These are phyloP conservation scores for Lenzites betulinus DNA, from an alignment of 768 basidiomycete species.

Conservation along the genomic window DNA sequence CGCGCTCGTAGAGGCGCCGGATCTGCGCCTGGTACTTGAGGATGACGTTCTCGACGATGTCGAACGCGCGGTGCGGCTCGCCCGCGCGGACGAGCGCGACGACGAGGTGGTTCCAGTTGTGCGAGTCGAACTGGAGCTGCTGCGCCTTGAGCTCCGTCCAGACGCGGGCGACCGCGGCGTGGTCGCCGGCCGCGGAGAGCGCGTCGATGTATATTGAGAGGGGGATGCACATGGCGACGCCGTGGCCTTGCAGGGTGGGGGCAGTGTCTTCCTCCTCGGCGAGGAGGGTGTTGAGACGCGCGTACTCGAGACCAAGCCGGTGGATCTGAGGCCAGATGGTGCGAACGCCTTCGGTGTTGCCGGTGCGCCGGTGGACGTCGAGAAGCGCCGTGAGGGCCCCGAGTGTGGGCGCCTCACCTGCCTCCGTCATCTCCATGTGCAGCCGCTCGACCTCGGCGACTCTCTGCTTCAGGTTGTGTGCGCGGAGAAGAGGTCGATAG, in stretches of 20 bases:
- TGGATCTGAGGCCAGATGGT: conserved; percentile 72
- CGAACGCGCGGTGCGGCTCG: conserved; percentile 81
- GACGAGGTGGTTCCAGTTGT: conserved; percentile 90
- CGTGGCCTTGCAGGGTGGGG: conserved; percentile 33
- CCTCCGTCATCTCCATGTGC: conserved; percentile 52
- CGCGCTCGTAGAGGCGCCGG: background rate
- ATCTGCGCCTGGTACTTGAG: conserved; percentile 52
- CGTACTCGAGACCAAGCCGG: conserved; percentile 51
- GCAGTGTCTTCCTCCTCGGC: conserved; percentile 13
- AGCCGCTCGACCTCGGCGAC: conserved; percentile 59
- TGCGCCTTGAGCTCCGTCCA: conserved; percentile 66
- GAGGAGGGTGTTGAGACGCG: conserved; percentile 38
- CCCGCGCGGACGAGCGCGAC: conserved; percentile 79
- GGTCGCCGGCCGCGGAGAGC: conserved; percentile 62
- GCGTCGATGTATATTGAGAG: conserved; percentile 82
- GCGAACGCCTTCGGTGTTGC: conserved; percentile 55
- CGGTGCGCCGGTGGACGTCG: conserved; percentile 66
- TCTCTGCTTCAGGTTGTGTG: conserved; percentile 45
- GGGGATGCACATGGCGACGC: conserved; percentile 71
- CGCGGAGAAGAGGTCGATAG: conserved; percentile 61
- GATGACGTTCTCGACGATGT: conserved; percentile 76
- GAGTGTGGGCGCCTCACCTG: conserved; percentile 60
- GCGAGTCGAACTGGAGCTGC: conserved; percentile 80
- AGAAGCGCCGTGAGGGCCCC: conserved; percentile 65
- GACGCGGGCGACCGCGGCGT: conserved; percentile 57